Conservation (phyloP, 371 early-diverging fungal species). For the Apophysomyces sp. region DNA sequence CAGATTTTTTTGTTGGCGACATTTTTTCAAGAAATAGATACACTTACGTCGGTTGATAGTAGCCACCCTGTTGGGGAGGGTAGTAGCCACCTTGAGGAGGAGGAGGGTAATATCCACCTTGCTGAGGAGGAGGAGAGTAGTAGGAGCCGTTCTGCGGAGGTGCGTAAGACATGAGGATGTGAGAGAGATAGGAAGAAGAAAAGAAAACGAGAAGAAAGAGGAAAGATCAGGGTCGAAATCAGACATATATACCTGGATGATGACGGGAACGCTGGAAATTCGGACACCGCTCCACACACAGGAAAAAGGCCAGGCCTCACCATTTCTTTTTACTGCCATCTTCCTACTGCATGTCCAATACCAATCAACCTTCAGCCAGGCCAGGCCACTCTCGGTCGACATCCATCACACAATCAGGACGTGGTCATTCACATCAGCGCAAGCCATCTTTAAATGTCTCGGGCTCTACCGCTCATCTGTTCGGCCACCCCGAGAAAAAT, state of each 20-base stretch:
- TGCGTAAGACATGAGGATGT: background rate
- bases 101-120: slow-evolving; percentile 3
- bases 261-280: slow-evolving; percentile 3
- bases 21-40: background rate
- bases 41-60: slow-evolving; percentile 8
- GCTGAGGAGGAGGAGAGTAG: slow-evolving; percentile 3
- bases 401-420: slow-evolving; percentile 18
- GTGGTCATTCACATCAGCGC: slow-evolving; percentile 25
- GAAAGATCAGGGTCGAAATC: background rate
- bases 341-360: slow-evolving; percentile 5
- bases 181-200: background rate
- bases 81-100: slow-evolving; percentile 5
- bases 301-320: too few relatives aligned
- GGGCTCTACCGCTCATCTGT: slow-evolving; percentile 12
- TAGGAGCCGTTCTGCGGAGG: background rate
- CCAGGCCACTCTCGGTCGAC: slow-evolving; percentile 23
- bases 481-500: slow-evolving; percentile 18
- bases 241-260: background rate
- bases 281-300: background rate
- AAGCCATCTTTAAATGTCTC: slow-evolving; percentile 21
- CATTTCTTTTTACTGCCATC: slow-evolving; percentile 1
- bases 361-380: slow-evolving; percentile 2
- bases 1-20: too few relatives aligned
- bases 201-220: background rate
- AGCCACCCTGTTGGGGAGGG: slow-evolving; percentile 11